Conservation (phyloP, 495 filamentous ascomycete genomes). For the Hypoxylon subgilvum region DNA sequence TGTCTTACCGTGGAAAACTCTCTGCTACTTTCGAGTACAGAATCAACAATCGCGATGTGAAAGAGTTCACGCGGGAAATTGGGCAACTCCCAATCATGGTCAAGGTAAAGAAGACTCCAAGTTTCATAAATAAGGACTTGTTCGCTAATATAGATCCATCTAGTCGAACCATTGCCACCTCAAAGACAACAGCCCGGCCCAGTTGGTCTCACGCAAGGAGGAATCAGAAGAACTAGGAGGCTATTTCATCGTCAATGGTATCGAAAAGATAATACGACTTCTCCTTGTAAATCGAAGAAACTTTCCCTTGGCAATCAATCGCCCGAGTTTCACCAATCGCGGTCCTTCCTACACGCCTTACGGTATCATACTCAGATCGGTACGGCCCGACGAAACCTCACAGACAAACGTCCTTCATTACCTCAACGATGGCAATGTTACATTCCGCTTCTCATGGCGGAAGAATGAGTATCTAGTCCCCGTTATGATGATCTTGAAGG, state of each 20-base stretch:
- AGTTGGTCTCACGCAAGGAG: conserved; percentile 84
- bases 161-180: conserved; percentile 90
- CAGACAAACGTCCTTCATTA: conserved; percentile 98
- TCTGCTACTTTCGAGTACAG: conserved; percentile 78
- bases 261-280: conserved; percentile 93
- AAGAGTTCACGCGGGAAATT: conserved; percentile 78
- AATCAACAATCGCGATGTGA: conserved; percentile 84
- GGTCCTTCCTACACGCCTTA: conserved; percentile 85
- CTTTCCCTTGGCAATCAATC: conserved; percentile 90
- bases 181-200: conserved; percentile 77
- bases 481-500: conserved; percentile 95
- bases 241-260: conserved; percentile 95
- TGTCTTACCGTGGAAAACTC: conserved; percentile 86
- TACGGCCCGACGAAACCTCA: conserved; percentile 93
- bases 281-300: conserved; percentile 87
- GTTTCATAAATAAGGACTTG: neutral
- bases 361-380: conserved; percentile 88
- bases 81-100: conserved; percentile 93
- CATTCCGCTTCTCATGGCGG: conserved; percentile 95
- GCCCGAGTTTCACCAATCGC: conserved; percentile 83
- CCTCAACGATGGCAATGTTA: conserved; percentile 91
- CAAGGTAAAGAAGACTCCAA: conserved; percentile 59
- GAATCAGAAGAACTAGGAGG: conserved; percentile 92
- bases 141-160: conserved; percentile 13
- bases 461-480: conserved; percentile 95